Evolutionary conservation across 257 asterid species (phyloP).

Genomic region (Plantago elongata): DNA sequence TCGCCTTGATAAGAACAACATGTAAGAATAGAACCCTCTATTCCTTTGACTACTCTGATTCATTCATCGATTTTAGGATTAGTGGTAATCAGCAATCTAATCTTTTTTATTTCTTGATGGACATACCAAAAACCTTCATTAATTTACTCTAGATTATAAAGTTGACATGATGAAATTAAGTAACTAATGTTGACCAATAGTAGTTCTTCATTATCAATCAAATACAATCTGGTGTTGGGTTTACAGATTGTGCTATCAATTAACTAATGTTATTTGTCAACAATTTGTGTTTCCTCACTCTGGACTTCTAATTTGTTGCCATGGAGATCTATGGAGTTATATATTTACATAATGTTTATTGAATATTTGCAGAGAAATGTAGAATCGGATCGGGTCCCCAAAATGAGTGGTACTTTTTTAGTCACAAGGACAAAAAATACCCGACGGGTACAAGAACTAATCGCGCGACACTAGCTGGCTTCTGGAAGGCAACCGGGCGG

Average conservation of each 20-base stretch:
- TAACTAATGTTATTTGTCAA: too few relatives aligned
- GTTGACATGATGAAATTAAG: too few relatives aligned
- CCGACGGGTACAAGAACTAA: conserved; percentile 83
- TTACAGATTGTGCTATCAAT: too few relatives aligned
- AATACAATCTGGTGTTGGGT: too few relatives aligned
- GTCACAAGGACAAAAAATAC: conserved; percentile 83
- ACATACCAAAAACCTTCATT: too few relatives aligned
- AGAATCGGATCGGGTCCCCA: conserved; percentile 81
- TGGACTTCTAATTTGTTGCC: neutral
- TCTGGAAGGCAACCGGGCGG: conserved; percentile 84
- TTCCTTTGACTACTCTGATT: conserved; percentile 6
- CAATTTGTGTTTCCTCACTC: too few relatives aligned
- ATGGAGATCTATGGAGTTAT: neutral
- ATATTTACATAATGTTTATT: neutral
- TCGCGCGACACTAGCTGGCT: conserved; percentile 73
- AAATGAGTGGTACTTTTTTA: conserved; percentile 79
- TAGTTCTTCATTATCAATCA: too few relatives aligned
- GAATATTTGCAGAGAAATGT: conserved; percentile 56
- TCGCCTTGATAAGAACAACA: neutral
- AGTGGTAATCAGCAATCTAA: neutral
- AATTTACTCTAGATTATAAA: too few relatives aligned
- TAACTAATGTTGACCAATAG: too few relatives aligned
- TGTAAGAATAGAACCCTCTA: conserved; percentile 1
- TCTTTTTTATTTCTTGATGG: too few relatives aligned
- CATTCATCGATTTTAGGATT: neutral